Evolutionary conservation across 2,329 filamentous ascomycete genomes (phyloP).

Genomic region (Trichoderma simmonsii): DNA sequence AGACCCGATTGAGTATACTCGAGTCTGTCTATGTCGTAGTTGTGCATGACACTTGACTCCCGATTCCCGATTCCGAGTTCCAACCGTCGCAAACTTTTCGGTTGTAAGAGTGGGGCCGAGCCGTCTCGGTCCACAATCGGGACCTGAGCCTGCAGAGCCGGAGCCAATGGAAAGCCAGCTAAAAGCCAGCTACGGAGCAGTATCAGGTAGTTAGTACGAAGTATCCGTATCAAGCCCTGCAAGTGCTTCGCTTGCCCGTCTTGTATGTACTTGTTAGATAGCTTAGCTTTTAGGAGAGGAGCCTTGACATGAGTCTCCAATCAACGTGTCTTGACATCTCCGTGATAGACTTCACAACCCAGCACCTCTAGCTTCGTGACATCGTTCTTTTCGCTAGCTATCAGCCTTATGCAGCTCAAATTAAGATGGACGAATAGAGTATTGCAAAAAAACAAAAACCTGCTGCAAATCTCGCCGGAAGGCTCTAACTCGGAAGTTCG

Average conservation of each 20-base stretch:
- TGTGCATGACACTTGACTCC: background rate
- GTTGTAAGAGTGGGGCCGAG: background rate
- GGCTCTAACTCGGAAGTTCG: background rate
- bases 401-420: background rate
- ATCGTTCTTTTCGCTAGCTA: background rate
- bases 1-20: background rate
- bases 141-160: background rate
- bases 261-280: background rate
- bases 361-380: background rate
- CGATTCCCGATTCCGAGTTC: constrained; percentile 9
- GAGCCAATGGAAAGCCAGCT: background rate
- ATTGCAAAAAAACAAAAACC: background rate
- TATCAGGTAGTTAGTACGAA: background rate
- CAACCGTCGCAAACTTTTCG: background rate
- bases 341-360: background rate
- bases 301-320: background rate
- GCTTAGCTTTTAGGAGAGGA: background rate
- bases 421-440: background rate
- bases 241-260: background rate
- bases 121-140: background rate
- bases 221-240: background rate
- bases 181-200: too few relatives aligned
- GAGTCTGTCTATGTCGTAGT: background rate
- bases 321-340: background rate
- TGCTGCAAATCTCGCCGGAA: background rate